Evolutionary conservation across 164 flowering plant species (phyloP), one percentile per base, ranked within the genome.

Genomic region (Paratinospora sagittata): DNA sequence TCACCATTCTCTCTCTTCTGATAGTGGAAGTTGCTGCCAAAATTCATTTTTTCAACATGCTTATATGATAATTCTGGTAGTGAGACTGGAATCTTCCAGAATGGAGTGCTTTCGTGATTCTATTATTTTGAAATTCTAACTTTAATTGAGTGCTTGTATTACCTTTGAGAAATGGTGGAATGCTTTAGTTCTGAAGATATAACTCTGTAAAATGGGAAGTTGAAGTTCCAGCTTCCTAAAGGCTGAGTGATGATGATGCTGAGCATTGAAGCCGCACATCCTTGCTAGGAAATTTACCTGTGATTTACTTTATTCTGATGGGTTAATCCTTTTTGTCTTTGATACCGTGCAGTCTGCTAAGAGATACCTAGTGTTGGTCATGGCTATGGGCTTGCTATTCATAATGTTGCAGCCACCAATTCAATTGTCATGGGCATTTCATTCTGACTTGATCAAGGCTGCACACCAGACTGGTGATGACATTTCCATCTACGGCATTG

Each of bases 391-490:
- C 67, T 79, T 93, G 57, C 84, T 96, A 30, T 88, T 96, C 77
- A 81, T 89, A 55, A 24, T 91, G 27, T 79, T 96, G 89, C 95
- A 96, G 79, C 99, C 99, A 37, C 97, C 99, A 37, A 78, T 90
- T 66, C 93, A 93, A 6, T 66, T 89, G 33, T 84, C 98, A 62
- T 87, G 86, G 92, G 86, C 92, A 39, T 89, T 91, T 80, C 90
- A 76, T 49, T 93, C 99, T 61, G 96, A 92, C 70, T 57, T 90
- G 66, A 90, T 96, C 68, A 91, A 75, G 81, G 86, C 91, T 37
- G 92, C 97, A 41, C 92, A 89, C 72, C 88, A 86, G 52, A 84
- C 97, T 71, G 82, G 89, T 71, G 99, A 96, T 84, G 99, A 96
- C 77, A 82, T 89, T 65, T 90, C 98, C 61, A 96, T 96, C 60